phyloP scores from a whole-genome alignment of 202 grass and related monocot species.

The Hordeum pubiflorum region DNA sequence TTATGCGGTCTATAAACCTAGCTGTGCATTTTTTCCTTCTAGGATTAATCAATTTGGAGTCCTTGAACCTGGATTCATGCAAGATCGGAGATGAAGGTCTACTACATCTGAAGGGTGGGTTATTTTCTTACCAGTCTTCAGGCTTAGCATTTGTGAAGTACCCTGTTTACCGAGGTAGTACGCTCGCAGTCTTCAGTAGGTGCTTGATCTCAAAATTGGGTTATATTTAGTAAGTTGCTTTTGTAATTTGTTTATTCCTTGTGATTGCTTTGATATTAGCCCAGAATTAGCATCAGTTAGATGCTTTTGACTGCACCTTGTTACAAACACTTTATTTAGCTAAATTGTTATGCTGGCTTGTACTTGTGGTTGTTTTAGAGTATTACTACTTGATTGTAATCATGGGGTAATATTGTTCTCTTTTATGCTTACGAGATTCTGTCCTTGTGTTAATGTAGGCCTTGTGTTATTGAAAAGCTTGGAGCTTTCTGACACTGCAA shows the following conservation, averaged over 20 bases:
- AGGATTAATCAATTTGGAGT: slow-evolving; percentile 82
- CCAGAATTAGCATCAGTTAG: background rate
- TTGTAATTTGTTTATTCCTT: background rate
- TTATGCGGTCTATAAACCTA: background rate
- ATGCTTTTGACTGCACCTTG: background rate
- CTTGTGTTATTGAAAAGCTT: slow-evolving; percentile 70
- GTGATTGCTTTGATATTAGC: background rate
- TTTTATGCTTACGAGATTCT: slow-evolving; percentile 4
- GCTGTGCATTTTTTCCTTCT: slow-evolving; percentile 22
- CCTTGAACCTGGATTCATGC: slow-evolving; percentile 88
- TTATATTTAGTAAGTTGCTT: background rate
- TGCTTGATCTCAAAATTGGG: background rate
- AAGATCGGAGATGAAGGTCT: slow-evolving; percentile 67
- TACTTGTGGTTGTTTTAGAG: background rate
- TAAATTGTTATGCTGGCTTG: background rate
- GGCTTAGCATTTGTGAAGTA: background rate
- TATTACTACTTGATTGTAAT: background rate
- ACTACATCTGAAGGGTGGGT: slow-evolving; percentile 63
- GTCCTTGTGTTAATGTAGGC: slow-evolving; percentile 38
- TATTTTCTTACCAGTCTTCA: background rate
- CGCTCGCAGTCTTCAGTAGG: too few species aligned
- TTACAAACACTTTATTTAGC: background rate
- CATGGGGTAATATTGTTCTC: background rate
- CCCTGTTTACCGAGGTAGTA: too few species aligned
- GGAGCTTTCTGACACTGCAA: slow-evolving; percentile 73